These are phyloP conservation scores for Testicularia cyperi DNA, from an alignment of 1,284 basidiomycete genomes.

Conservation along the genomic window DNA sequence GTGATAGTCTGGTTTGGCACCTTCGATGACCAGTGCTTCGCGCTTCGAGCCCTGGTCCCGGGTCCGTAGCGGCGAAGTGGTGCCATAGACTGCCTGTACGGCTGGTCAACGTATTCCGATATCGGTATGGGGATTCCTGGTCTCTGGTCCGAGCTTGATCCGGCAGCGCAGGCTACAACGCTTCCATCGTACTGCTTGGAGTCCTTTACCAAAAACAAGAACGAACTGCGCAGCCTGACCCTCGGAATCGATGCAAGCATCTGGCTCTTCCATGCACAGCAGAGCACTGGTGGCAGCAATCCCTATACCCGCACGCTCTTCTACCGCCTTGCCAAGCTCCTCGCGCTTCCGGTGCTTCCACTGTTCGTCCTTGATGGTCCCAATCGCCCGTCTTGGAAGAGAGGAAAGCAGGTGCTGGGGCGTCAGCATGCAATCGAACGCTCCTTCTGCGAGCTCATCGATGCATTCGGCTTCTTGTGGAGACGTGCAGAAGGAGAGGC, in stretches of 20 bases:
- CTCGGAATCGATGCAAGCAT: slow-evolving; percentile 58
- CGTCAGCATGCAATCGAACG: slow-evolving; percentile 52
- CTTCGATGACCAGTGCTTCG: too few species aligned
- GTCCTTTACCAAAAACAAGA: slow-evolving; percentile 16
- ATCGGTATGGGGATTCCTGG: slow-evolving; percentile 49
- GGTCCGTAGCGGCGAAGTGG: too few species aligned
- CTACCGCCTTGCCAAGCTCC: slow-evolving; percentile 68
- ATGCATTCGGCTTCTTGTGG: slow-evolving; percentile 76
- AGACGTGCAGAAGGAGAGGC: slow-evolving; percentile 86
- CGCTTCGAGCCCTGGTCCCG: too few species aligned
- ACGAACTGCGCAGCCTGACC: slow-evolving; percentile 14
- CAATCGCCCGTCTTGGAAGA: slow-evolving; percentile 76
- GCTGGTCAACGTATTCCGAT: not conserved
- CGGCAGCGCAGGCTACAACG: slow-evolving; percentile 30
- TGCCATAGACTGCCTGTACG: not conserved
- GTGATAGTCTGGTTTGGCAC: too few species aligned
- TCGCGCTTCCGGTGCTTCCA: slow-evolving; percentile 76
- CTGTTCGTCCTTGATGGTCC: slow-evolving; percentile 95
- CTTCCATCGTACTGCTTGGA: slow-evolving; percentile 26
- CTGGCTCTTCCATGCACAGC: slow-evolving; percentile 64
- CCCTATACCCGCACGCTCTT: slow-evolving; percentile 64
- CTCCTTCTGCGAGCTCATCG: slow-evolving; percentile 67
- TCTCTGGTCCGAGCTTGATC: slow-evolving; percentile 47
- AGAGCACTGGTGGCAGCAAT: slow-evolving; percentile 62
- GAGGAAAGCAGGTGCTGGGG: slow-evolving; percentile 70